These are phyloP conservation scores for Neofusicoccum sp. DNA, from an alignment of 2,329 filamentous ascomycete species.

Conservation along the genomic window DNA sequence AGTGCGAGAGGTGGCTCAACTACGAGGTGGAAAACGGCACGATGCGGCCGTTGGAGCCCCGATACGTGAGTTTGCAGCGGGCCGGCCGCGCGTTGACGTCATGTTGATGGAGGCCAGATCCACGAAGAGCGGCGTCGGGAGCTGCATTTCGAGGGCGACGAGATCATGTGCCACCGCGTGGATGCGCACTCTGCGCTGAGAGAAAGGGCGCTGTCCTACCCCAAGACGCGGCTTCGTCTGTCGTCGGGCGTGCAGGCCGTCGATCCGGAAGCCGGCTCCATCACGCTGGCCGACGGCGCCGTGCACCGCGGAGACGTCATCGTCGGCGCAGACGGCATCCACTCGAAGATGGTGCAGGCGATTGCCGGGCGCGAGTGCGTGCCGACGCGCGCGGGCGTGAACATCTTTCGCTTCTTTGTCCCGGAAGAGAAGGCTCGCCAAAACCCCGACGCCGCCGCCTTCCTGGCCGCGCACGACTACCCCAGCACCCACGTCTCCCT, in stretches of 20 bases:
- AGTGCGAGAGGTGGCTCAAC: constrained; percentile 19
- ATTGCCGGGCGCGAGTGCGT: constrained; percentile 12
- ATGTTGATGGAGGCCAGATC: not conserved
- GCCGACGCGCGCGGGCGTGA: constrained; percentile 1
- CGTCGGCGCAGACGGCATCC: constrained; percentile 15
- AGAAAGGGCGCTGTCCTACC: constrained; percentile 7
- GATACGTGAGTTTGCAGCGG: constrained; percentile 1
- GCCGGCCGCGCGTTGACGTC: too few relatives aligned
- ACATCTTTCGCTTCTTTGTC: constrained; percentile 18
- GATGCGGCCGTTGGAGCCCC: not conserved
- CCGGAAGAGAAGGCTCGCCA: constrained; percentile 1
- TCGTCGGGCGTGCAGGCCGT: constrained; percentile 1
- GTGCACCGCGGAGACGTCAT: not conserved
- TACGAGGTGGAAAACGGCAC: not conserved
- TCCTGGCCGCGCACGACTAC: not conserved
- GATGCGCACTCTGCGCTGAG: constrained; percentile 5
- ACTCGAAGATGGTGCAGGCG: constrained; percentile 12
- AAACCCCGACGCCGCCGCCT: not conserved
- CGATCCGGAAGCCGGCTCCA: constrained; percentile 5
- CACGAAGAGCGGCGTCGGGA: constrained; percentile 6
- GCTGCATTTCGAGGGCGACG: constrained; percentile 10
- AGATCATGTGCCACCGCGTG: constrained; percentile 14
- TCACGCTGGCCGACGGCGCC: not conserved
- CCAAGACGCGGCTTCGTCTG: constrained; percentile 4
- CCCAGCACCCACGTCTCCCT: not conserved